phyloP scores from a whole-genome alignment of 2,329 filamentous ascomycete species.

The Fusarium setosum region DNA sequence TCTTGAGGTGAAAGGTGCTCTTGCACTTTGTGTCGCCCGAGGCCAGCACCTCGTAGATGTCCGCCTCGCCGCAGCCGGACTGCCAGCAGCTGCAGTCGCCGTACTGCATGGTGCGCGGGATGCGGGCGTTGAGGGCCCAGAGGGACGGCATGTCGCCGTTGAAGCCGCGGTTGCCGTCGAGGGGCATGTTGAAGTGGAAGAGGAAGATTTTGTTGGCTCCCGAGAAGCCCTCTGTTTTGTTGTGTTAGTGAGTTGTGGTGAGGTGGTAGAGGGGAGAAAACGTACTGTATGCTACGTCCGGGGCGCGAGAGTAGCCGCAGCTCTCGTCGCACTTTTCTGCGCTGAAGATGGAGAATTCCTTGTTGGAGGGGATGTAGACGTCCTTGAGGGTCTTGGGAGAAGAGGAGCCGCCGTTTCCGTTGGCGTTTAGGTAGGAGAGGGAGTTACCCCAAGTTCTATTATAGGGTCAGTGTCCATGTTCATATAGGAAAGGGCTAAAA shows the following conservation, averaged over 20 bases:
- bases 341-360: constrained; percentile 60
- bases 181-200: constrained; percentile 79
- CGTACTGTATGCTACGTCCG: constrained; percentile 59
- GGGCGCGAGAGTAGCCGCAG: constrained; percentile 58
- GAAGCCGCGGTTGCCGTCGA: constrained; percentile 62
- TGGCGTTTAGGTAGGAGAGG: constrained; percentile 57
- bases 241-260: constrained; percentile 5
- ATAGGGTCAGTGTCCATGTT: constrained; percentile 13
- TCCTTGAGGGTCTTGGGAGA: constrained; percentile 55
- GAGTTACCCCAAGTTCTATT: constrained; percentile 57
- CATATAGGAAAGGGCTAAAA: constrained; percentile 3
- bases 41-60: constrained; percentile 78
- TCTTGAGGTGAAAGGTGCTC: constrained; percentile 75
- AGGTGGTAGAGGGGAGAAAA: not conserved
- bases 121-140: constrained; percentile 81
- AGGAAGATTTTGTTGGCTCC: constrained; percentile 79
- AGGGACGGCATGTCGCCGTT: constrained; percentile 77
- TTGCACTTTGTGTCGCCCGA: constrained; percentile 74
- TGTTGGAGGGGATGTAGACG: constrained; percentile 53
- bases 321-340: constrained; percentile 54
- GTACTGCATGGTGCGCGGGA: constrained; percentile 78
- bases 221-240: constrained; percentile 71
- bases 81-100: constrained; percentile 79
- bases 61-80: constrained; percentile 77
- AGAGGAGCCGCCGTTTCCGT: constrained; percentile 52